Evolutionary conservation across 495 filamentous ascomycete species (phyloP).

Genomic region (Penicillium desertorum): DNA sequence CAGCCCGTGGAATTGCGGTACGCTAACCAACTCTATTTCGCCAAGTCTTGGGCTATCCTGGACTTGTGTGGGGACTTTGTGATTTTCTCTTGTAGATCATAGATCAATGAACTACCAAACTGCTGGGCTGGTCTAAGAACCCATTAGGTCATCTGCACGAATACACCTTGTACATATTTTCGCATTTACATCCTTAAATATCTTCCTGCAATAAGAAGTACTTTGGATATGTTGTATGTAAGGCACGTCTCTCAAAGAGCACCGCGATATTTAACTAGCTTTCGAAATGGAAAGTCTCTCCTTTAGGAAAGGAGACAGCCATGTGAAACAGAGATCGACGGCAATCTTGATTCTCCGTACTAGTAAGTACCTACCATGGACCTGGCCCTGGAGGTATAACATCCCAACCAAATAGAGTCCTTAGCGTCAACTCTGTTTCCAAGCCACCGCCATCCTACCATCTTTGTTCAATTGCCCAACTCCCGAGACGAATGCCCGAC

Average conservation of each 20-base stretch:
- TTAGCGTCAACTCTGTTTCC: slow-evolving; percentile 29
- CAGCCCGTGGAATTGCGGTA: slow-evolving; percentile 20
- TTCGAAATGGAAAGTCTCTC: too few relatives aligned
- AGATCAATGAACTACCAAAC: slow-evolving; percentile 2
- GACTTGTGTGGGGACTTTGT: slow-evolving; percentile 17
- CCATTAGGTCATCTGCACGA: too few relatives aligned
- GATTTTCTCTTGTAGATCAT: slow-evolving; percentile 8
- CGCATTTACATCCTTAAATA: too few relatives aligned
- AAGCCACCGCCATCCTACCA: slow-evolving; percentile 14
- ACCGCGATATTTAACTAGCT: too few relatives aligned
- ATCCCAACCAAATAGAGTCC: slow-evolving; percentile 15
- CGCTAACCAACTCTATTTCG: slow-evolving; percentile 25
- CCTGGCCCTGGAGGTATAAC: neutral
- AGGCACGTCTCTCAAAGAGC: too few relatives aligned
- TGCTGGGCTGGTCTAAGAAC: neutral
- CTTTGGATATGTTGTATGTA: too few relatives aligned
- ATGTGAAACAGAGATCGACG: slow-evolving; percentile 3
- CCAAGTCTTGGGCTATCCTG: slow-evolving; percentile 23
- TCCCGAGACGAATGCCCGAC: neutral
- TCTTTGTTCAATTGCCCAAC: neutral
- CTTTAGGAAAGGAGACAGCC: too few relatives aligned
- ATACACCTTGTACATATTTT: too few relatives aligned
- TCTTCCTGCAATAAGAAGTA: too few relatives aligned
- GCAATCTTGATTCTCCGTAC: neutral
- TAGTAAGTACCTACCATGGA: neutral